Evolutionary conservation across 306 rosid genomes (phyloP).

Genomic region (Mimosa pudica): DNA sequence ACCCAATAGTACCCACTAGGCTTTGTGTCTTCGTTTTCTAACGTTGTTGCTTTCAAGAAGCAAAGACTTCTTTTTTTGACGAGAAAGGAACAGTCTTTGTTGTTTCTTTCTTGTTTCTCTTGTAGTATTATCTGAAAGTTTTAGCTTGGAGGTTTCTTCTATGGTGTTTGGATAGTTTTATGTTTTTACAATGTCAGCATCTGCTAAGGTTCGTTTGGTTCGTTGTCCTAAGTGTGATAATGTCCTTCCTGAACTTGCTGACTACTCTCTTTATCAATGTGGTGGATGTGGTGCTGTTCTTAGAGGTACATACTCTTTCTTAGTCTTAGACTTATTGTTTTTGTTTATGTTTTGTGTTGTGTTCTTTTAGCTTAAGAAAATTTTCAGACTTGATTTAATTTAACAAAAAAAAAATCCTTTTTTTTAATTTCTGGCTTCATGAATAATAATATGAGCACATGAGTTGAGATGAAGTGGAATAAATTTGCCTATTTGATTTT

Average conservation of each 20-base stretch:
- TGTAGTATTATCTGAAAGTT: slow-evolving; percentile 17
- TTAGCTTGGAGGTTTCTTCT: slow-evolving; percentile 10
- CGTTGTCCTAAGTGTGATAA: slow-evolving; percentile 95
- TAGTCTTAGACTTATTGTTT: slow-evolving; percentile 12
- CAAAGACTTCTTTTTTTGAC: slow-evolving; percentile 41
- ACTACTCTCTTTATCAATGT: slow-evolving; percentile 86
- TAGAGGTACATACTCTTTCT: slow-evolving; percentile 54
- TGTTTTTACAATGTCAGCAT: slow-evolving; percentile 63
- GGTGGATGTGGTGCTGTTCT: slow-evolving; percentile 95
- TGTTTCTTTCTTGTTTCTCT: not conserved
- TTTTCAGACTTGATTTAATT: not conserved
- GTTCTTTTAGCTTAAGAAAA: slow-evolving; percentile 21
- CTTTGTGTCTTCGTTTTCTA: slow-evolving; percentile 33
- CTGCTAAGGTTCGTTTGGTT: slow-evolving; percentile 65
- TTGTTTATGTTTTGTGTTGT: not conserved
- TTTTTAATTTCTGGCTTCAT: not conserved
- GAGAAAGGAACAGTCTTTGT: not conserved
- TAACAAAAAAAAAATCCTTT: not conserved
- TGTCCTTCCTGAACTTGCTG: slow-evolving; percentile 86
- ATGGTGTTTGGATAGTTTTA: slow-evolving; percentile 36
- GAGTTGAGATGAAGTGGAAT: not conserved
- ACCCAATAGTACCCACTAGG: not conserved
- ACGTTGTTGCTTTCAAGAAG: slow-evolving; percentile 35
- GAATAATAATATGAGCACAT: not conserved
- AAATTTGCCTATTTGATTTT: not conserved